Percentiles rank a stretch among this genome's conserved stretches.
These are phyloP conservation scores for Aspergillus cavernicola DNA, from an alignment of 495 filamentous ascomycete genomes.

Conservation along the genomic window DNA sequence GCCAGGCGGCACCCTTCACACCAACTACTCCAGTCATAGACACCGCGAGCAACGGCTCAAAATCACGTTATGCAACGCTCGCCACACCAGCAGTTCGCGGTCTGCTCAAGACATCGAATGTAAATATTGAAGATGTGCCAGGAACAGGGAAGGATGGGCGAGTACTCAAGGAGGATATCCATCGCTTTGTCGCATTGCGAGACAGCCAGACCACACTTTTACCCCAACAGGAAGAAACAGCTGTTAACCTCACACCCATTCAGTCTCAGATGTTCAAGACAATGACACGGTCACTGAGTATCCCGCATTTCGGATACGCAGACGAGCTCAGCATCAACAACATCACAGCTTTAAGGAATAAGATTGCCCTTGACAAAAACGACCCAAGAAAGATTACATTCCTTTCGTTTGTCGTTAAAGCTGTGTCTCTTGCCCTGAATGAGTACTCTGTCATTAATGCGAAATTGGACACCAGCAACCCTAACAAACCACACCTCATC, in stretches of 20 bases:
- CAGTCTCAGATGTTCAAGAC: slow-evolving; percentile 95
- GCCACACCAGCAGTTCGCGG: slow-evolving; percentile 94
- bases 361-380: slow-evolving; percentile 46
- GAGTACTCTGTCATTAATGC: slow-evolving; percentile 85
- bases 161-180: slow-evolving; percentile 92
- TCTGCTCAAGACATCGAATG: slow-evolving; percentile 68
- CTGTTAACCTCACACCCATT: slow-evolving; percentile 64
- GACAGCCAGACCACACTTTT: slow-evolving; percentile 22
- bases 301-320: slow-evolving; percentile 91
- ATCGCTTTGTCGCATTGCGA: slow-evolving; percentile 53
- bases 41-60: slow-evolving; percentile 9
- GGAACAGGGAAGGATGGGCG: slow-evolving; percentile 92
- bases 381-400: slow-evolving; percentile 68
- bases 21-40: slow-evolving; percentile 3
- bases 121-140: slow-evolving; percentile 70
- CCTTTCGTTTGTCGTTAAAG: slow-evolving; percentile 94
- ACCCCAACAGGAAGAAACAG: slow-evolving; percentile 59
- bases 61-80: slow-evolving; percentile 60
- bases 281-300: slow-evolving; percentile 90
- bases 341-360: slow-evolving; percentile 63
- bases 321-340: slow-evolving; percentile 77
- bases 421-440: slow-evolving; percentile 77
- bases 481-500: slow-evolving; percentile 63
- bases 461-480: slow-evolving; percentile 60
- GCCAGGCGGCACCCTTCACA: slow-evolving; percentile 18